These are phyloP conservation scores for Fimicolochytrium jonesii DNA, from an alignment of 192 early-diverging fungal species.

Conservation along the genomic window DNA sequence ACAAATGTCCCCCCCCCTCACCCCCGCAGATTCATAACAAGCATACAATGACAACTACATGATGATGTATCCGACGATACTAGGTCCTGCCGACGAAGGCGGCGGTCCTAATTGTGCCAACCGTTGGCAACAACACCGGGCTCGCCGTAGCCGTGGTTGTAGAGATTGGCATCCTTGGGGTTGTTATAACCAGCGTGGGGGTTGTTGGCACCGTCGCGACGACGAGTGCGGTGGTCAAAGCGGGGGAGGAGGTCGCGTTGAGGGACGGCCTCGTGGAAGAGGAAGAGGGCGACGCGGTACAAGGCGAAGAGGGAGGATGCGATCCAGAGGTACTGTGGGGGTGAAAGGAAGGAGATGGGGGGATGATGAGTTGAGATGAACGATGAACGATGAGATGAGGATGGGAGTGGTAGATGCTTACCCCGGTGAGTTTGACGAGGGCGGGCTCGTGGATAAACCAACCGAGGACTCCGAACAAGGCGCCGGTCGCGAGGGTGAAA, in stretches of 20 bases:
- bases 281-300: constrained; percentile 22
- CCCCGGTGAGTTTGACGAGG: constrained; percentile 17
- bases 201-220: too few relatives aligned
- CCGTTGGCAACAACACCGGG: constrained; percentile 21
- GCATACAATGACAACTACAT: too few relatives aligned
- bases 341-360: neutral
- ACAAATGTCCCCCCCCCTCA: too few relatives aligned
- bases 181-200: neutral
- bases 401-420: constrained; percentile 7
- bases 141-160: constrained; percentile 8
- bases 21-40: too few relatives aligned
- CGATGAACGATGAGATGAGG: neutral
- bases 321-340: constrained; percentile 22
- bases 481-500: constrained; percentile 22
- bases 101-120: too few relatives aligned
- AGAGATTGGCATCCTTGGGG: constrained; percentile 1
- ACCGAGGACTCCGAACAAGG: constrained; percentile 19
- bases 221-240: constrained; percentile 4
- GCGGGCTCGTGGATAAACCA: constrained; percentile 22
- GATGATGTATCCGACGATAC: too few relatives aligned
- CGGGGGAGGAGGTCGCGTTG: constrained; percentile 12
- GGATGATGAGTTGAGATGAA: neutral
- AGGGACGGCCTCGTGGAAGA: constrained; percentile 18
- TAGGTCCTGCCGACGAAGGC: too few relatives aligned
- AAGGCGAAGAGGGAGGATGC: constrained; percentile 10